A percentile compares a stretch with the other conserved stretches of the same genome.
These are phyloP conservation scores for Onygena corvina DNA, from an alignment of 2,329 filamentous ascomycete genomes.

Conservation along the genomic window DNA sequence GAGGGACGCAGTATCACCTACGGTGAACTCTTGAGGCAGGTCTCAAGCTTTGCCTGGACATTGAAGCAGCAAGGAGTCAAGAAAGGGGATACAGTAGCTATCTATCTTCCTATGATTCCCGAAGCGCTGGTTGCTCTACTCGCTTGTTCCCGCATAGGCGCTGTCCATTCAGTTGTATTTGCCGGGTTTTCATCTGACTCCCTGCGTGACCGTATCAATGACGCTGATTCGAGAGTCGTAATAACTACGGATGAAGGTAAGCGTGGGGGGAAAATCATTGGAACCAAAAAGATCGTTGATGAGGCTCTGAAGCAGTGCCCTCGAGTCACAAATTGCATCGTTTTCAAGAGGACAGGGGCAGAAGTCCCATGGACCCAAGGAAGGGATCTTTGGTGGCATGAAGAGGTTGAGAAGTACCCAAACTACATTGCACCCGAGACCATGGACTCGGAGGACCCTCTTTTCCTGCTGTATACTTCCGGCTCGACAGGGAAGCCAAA, in stretches of 20 bases:
- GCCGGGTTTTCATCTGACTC: slow-evolving; percentile 96
- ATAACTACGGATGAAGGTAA: slow-evolving; percentile 97
- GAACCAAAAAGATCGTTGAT: slow-evolving; percentile 98
- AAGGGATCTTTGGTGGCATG: slow-evolving; percentile 95
- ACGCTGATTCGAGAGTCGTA: slow-evolving; percentile 81
- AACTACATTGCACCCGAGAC: slow-evolving; percentile 78
- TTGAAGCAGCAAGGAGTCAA: slow-evolving; percentile 91
- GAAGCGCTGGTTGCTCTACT: slow-evolving; percentile 86
- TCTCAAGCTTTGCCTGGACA: slow-evolving; percentile 74
- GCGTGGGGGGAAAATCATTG: slow-evolving; percentile 92
- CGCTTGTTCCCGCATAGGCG: slow-evolving; percentile 82
- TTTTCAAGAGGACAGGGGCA: slow-evolving; percentile 89
- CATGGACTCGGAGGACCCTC: slow-evolving; percentile 86
- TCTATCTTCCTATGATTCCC: slow-evolving; percentile 98
- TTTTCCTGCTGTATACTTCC: slow-evolving; percentile 96
- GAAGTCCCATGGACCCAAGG: slow-evolving; percentile 83
- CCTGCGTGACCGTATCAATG: slow-evolving; percentile 83
- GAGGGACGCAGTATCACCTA: slow-evolving; percentile 89
- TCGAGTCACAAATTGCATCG: slow-evolving; percentile 69
- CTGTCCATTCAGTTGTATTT: slow-evolving; percentile 94
- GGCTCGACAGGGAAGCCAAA: slow-evolving; percentile 98
- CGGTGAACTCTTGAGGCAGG: slow-evolving; percentile 80
- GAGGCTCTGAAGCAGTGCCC: slow-evolving; percentile 95
- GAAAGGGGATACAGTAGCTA: slow-evolving; percentile 93
- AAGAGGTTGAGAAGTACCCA: slow-evolving; percentile 95